These are phyloP conservation scores for Tetratostichococcus sp. DNA, from an alignment of 139 green algal species.

Conservation along the genomic window DNA sequence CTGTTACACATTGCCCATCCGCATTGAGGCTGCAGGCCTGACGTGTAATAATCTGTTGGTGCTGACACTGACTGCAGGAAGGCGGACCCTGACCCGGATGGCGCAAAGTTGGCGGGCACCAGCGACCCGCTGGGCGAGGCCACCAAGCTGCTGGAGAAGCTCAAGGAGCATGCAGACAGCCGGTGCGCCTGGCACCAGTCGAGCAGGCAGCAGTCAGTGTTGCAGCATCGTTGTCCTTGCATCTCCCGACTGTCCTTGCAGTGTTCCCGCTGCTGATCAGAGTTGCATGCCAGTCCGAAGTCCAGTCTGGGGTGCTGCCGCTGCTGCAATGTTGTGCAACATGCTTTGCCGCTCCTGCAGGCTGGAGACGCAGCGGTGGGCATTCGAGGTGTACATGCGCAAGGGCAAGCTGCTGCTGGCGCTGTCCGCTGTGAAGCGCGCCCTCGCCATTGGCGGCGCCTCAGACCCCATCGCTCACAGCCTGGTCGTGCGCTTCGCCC, in stretches of 20 bases:
- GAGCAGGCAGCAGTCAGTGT: not conserved
- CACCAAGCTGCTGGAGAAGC: conserved; percentile 70
- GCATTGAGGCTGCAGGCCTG: no score
- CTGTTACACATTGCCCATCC: no score
- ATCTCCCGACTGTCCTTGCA: no score
- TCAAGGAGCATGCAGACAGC: conserved; percentile 50
- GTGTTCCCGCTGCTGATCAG: no score
- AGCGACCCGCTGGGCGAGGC: conserved; percentile 83
- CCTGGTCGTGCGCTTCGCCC: conserved; percentile 43
- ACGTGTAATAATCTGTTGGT: no score
- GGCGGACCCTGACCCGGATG: conserved; percentile 81
- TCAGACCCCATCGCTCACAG: conserved; percentile 59
- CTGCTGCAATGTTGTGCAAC: no score
- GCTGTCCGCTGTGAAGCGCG: conserved; percentile 63
- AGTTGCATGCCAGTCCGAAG: no score
- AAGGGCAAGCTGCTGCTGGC: conserved; percentile 71
- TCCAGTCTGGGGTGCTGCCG: no score
- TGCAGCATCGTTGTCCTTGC: no score
- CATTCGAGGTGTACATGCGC: conserved; percentile 73
- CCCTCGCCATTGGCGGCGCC: conserved; percentile 39
- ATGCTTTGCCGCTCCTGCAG: not conserved
- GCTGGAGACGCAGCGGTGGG: conserved; percentile 57
- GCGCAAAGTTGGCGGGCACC: conserved; percentile 64
- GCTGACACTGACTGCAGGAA: not conserved
- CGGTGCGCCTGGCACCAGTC: not conserved